Evolutionary conservation across 768 basidiomycete genomes (phyloP).

Genomic region (Cantharellus anzutake): DNA sequence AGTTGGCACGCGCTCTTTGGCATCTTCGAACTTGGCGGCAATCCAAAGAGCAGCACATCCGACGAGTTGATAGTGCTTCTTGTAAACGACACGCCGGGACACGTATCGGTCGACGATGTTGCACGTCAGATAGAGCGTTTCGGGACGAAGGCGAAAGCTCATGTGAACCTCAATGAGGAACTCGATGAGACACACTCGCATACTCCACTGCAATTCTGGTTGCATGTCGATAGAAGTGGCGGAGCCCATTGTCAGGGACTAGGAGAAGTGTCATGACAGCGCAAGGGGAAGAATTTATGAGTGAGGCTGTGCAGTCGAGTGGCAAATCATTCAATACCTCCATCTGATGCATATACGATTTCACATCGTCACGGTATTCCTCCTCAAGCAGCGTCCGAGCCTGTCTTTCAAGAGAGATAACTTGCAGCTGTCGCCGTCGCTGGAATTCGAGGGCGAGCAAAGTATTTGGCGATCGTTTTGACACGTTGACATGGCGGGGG

Average conservation of each 20-base stretch:
- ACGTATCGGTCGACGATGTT: slow-evolving; percentile 99
- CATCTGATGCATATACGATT: slow-evolving; percentile 91
- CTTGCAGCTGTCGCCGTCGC: slow-evolving; percentile 11
- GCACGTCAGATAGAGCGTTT: slow-evolving; percentile 94
- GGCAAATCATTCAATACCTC: slow-evolving; percentile 46
- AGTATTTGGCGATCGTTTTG: neutral
- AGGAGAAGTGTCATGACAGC: slow-evolving; percentile 4
- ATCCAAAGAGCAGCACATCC: slow-evolving; percentile 99
- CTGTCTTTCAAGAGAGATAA: slow-evolving; percentile 37
- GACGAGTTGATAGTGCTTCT: slow-evolving; percentile 98
- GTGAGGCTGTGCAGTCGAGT: slow-evolving; percentile 5
- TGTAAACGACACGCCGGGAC: slow-evolving; percentile 93
- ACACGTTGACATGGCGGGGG: neutral
- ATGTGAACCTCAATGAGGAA: slow-evolving; percentile 98
- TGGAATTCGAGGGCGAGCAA: neutral
- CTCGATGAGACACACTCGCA: slow-evolving; percentile 96
- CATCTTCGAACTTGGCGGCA: slow-evolving; percentile 97
- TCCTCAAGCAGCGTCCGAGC: slow-evolving; percentile 68
- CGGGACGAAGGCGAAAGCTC: slow-evolving; percentile 91
- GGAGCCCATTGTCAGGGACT: slow-evolving; percentile 81
- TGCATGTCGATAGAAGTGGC: slow-evolving; percentile 96
- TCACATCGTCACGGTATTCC: slow-evolving; percentile 88
- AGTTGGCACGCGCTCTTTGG: slow-evolving; percentile 93
- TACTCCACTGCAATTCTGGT: slow-evolving; percentile 97
- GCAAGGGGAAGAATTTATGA: neutral